phyloP scores from a whole-genome alignment of 129 eudicot species.

The Chrysanthemum seticuspe region DNA sequence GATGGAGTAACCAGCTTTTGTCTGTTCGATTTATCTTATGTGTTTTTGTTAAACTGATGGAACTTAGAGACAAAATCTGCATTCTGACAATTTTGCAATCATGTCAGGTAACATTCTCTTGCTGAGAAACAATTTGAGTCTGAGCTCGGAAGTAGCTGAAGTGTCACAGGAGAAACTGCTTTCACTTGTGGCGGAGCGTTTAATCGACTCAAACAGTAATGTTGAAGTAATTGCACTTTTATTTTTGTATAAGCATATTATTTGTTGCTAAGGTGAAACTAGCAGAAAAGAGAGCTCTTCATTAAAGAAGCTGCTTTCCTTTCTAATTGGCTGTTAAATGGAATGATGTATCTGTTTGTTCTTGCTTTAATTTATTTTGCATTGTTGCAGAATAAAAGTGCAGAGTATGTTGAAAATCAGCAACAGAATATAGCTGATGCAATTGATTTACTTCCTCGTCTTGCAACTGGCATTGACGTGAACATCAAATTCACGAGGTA shows the following conservation, averaged over 20 bases:
- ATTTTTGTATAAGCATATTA: slow-evolving; percentile 7
- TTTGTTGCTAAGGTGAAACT: neutral
- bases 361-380: slow-evolving; percentile 2
- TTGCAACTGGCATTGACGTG: slow-evolving; percentile 93
- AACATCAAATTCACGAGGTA: slow-evolving; percentile 81
- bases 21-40: neutral
- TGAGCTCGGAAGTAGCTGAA: slow-evolving; percentile 71
- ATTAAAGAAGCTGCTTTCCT: slow-evolving; percentile 10
- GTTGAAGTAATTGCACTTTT: slow-evolving; percentile 43
- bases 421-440: slow-evolving; percentile 88
- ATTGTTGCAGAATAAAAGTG: slow-evolving; percentile 74
- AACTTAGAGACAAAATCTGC: neutral
- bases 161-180: slow-evolving; percentile 93
- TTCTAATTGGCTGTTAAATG: slow-evolving; percentile 1
- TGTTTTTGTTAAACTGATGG: neutral
- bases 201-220: slow-evolving; percentile 83
- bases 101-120: slow-evolving; percentile 72
- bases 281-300: slow-evolving; percentile 11
- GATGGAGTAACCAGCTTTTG: neutral
- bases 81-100: slow-evolving; percentile 10
- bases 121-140: slow-evolving; percentile 69
- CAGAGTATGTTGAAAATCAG: slow-evolving; percentile 84
- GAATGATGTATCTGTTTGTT: neutral
- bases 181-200: slow-evolving; percentile 79
- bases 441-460: slow-evolving; percentile 91